These are phyloP conservation scores for Passiflora organensis DNA, from an alignment of 345 rosid species.

Conservation along the genomic window DNA sequence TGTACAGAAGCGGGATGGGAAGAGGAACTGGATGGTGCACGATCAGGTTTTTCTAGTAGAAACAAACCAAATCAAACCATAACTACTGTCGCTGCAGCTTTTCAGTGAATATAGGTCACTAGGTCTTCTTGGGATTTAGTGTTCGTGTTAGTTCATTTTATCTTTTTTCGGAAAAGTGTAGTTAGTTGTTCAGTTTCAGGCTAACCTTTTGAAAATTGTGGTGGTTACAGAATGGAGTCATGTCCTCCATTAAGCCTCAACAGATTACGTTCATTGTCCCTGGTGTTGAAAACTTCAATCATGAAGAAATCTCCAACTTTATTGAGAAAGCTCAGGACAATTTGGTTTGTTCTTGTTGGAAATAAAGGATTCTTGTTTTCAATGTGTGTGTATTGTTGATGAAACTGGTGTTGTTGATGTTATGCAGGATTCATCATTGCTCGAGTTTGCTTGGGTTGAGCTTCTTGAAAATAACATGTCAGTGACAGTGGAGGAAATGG, in stretches of 20 bases:
- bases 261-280: slow-evolving; percentile 84
- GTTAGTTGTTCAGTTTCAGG: neutral
- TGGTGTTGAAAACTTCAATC: slow-evolving; percentile 70
- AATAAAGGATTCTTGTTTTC: slow-evolving; percentile 3
- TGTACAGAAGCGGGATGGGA: slow-evolving; percentile 83
- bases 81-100: slow-evolving; percentile 35
- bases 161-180: neutral
- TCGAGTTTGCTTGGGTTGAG: slow-evolving; percentile 96
- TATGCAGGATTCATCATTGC: slow-evolving; percentile 68
- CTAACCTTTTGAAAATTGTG: slow-evolving; percentile 7
- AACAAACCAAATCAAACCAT: slow-evolving; percentile 4
- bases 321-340: slow-evolving; percentile 58
- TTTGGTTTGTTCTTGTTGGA: slow-evolving; percentile 53
- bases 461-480: slow-evolving; percentile 81
- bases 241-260: slow-evolving; percentile 76
- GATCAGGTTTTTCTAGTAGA: slow-evolving; percentile 73
- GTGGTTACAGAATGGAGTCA: slow-evolving; percentile 81
- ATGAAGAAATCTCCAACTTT: slow-evolving; percentile 54
- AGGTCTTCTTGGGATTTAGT: slow-evolving; percentile 14
- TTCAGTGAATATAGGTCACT: slow-evolving; percentile 48
- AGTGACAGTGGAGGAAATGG: slow-evolving; percentile 78
- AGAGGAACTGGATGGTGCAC: slow-evolving; percentile 96
- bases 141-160: slow-evolving; percentile 7
- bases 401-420: slow-evolving; percentile 2
- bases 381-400: neutral